phyloP scores from a whole-genome alignment of 2,329 filamentous ascomycete species.

The Colletotrichum costaricense region DNA sequence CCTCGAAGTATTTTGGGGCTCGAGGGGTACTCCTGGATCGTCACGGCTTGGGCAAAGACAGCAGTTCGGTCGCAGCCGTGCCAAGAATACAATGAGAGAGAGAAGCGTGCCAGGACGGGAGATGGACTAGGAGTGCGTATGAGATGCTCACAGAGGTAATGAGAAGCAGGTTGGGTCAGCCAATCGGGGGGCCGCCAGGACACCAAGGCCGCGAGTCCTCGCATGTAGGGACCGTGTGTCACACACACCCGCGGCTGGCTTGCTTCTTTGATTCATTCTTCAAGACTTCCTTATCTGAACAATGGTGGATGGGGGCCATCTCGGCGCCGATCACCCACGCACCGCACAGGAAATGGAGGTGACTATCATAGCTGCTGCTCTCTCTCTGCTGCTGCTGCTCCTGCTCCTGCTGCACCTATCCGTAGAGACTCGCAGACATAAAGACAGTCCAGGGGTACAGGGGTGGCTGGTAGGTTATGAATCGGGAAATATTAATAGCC shows the following conservation, averaged over 20 bases:
- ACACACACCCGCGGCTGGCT: neutral
- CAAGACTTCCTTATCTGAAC: constrained; percentile 28
- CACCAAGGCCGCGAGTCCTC: constrained; percentile 20
- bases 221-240: constrained; percentile 1
- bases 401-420: neutral
- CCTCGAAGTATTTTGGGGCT: constrained; percentile 22
- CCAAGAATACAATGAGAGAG: constrained; percentile 16
- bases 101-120: neutral
- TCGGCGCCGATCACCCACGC: constrained; percentile 29
- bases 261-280: constrained; percentile 19
- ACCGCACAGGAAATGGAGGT: neutral
- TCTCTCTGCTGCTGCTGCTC: neutral
- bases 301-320: constrained; percentile 27
- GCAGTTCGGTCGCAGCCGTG: constrained; percentile 28
- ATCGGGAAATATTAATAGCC: constrained; percentile 32
- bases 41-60: neutral
- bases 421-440: neutral
- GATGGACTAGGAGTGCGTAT: neutral
- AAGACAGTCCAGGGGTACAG: neutral
- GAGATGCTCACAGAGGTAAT: neutral
- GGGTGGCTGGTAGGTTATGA: neutral
- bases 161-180: neutral
- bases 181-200: constrained; percentile 28
- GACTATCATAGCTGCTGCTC: neutral
- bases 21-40: constrained; percentile 23